Evolutionary conservation across 306 rosid species (phyloP).

Genomic region (Cicer cuneatum): DNA sequence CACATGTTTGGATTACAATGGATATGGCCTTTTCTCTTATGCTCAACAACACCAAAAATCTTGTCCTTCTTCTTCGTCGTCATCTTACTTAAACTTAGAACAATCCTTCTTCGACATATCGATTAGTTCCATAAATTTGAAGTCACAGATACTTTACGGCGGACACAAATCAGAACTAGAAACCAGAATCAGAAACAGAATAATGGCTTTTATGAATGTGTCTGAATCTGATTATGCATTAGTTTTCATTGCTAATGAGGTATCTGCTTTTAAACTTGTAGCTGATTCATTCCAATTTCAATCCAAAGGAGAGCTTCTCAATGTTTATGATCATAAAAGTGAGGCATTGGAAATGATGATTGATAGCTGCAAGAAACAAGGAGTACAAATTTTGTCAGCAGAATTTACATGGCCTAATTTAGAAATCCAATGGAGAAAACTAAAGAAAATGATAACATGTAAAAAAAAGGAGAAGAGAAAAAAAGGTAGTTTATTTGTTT

Average conservation of each 20-base stretch:
- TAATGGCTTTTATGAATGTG: conserved; percentile 80
- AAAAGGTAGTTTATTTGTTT: conserved; percentile 65
- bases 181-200: conserved; percentile 54
- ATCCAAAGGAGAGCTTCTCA: conserved; percentile 63
- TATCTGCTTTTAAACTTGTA: conserved; percentile 71
- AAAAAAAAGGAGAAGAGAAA: conserved; percentile 44
- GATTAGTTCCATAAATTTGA: conserved; percentile 65
- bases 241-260: conserved; percentile 78
- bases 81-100: conserved; percentile 32
- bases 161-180: conserved; percentile 72
- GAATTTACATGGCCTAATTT: conserved; percentile 72
- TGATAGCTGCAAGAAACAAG: conserved; percentile 66
- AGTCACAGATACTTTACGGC: conserved; percentile 58
- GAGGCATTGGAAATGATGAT: conserved; percentile 75
- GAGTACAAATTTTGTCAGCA: conserved; percentile 59
- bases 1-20: conserved; percentile 76
- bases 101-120: conserved; percentile 60
- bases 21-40: conserved; percentile 80
- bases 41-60: conserved; percentile 46
- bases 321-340: conserved; percentile 69
- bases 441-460: conserved; percentile 55
- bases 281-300: conserved; percentile 79
- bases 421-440: conserved; percentile 50
- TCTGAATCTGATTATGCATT: conserved; percentile 71
- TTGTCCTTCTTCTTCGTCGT: conserved; percentile 49